These are phyloP conservation scores for Clarireedia paspali DNA, from an alignment of 2,329 filamentous ascomycete species.

Conservation along the genomic window DNA sequence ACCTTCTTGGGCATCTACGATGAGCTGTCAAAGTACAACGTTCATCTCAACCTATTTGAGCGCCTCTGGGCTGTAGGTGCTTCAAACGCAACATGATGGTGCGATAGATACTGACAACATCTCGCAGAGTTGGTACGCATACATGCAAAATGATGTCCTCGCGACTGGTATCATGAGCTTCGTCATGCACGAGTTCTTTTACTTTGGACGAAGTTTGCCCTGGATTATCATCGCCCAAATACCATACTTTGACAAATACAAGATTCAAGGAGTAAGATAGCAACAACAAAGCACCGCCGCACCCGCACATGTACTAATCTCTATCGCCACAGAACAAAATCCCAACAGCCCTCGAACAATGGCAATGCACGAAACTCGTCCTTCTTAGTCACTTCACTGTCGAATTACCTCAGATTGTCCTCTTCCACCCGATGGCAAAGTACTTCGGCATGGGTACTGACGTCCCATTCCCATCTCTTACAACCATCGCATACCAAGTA, in stretches of 20 bases:
- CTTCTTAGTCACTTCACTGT: slow-evolving; percentile 95
- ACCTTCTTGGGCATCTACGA: slow-evolving; percentile 51
- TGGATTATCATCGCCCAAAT: slow-evolving; percentile 90
- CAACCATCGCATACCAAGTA: slow-evolving; percentile 87
- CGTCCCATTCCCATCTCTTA: slow-evolving; percentile 79
- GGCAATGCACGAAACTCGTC: slow-evolving; percentile 86
- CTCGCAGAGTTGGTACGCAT: slow-evolving; percentile 77
- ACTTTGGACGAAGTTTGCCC: slow-evolving; percentile 82
- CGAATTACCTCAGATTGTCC: slow-evolving; percentile 96
- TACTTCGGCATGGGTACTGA: slow-evolving; percentile 82
- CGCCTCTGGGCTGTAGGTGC: slow-evolving; percentile 73
- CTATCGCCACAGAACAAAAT: slow-evolving; percentile 51
- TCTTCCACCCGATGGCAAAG: slow-evolving; percentile 95
- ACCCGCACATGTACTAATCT: background rate
- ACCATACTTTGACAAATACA: slow-evolving; percentile 84
- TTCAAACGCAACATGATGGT: background rate
- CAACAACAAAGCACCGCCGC: background rate
- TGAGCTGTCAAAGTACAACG: slow-evolving; percentile 64
- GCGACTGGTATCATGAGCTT: slow-evolving; percentile 98
- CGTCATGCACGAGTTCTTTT: slow-evolving; percentile 85
- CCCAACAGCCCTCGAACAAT: slow-evolving; percentile 88
- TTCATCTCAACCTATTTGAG: slow-evolving; percentile 74
- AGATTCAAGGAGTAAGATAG: slow-evolving; percentile 61
- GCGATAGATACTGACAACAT: slow-evolving; percentile 17
- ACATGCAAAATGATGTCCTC: slow-evolving; percentile 95